A percentile compares a stretch with the other conserved stretches of the same genome.
These are phyloP conservation scores for Umbelopsis isabellina DNA, from an alignment of 192 early-diverging fungal species.

Conservation along the genomic window DNA sequence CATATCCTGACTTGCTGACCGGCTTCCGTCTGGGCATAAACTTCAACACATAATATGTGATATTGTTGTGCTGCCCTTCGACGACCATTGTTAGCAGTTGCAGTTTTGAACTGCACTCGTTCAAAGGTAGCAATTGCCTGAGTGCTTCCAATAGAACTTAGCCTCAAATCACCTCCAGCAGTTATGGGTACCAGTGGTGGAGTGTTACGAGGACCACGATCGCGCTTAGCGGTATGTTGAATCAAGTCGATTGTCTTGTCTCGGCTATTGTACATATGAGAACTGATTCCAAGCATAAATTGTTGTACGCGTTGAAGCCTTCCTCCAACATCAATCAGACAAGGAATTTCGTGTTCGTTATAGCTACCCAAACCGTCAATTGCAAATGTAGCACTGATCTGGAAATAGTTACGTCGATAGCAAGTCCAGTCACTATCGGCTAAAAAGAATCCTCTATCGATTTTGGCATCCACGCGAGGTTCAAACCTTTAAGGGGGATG, in stretches of 20 bases:
- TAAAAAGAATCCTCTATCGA: slow-evolving; percentile 83
- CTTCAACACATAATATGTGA: slow-evolving; percentile 71
- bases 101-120: slow-evolving; percentile 91
- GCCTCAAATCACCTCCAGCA: slow-evolving; percentile 44
- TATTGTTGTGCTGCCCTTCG: slow-evolving; percentile 91
- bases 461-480: slow-evolving; percentile 58
- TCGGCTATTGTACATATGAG: slow-evolving; percentile 53
- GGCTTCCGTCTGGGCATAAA: slow-evolving; percentile 68
- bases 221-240: slow-evolving; percentile 82
- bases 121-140: slow-evolving; percentile 75
- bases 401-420: slow-evolving; percentile 89
- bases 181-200: slow-evolving; percentile 51
- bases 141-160: slow-evolving; percentile 35
- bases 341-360: slow-evolving; percentile 52
- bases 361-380: slow-evolving; percentile 35
- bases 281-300: slow-evolving; percentile 70
- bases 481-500: slow-evolving; percentile 46
- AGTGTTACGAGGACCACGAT: slow-evolving; percentile 77
- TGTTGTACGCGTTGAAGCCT: slow-evolving; percentile 47
- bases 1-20: slow-evolving; percentile 59
- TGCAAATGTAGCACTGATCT: slow-evolving; percentile 61
- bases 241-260: slow-evolving; percentile 67
- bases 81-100: slow-evolving; percentile 92
- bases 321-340: slow-evolving; percentile 55
- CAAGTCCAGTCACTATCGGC: slow-evolving; percentile 82